Evolutionary conservation across 169 alveolate species (phyloP), one percentile per base, ranked within the genome.

Genomic region (Condylostoma magnum): DNA sequence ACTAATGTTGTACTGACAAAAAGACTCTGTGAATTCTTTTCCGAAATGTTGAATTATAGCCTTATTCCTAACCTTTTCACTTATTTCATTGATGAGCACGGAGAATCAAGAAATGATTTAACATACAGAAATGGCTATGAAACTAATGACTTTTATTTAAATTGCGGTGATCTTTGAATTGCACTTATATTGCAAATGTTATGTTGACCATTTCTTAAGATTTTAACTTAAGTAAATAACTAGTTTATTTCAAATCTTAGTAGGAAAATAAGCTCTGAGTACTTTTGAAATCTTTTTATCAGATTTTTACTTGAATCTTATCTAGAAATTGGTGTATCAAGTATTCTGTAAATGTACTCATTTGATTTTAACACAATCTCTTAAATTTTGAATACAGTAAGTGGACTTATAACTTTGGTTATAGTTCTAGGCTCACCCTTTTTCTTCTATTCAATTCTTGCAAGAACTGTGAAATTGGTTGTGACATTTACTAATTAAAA

Each of bases 71-170:
- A 36, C 18, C 38, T n/a, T 1, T 33, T 57, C 18, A 15, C 22
- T 0, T 6, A 15, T 2, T 30, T 57, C 20, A 12, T 57, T 0
- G 52, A 57, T 33, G 28, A 18, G 12, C 31, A n/a, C 18, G 25
- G 47, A 15, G 18, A 28, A n/a, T 18, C 22, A 15, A 47, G 31
- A 37, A 20, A 57, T 4, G 20, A 28, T 15, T 28, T n/a, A 8
- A 28, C 69, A 18, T 2, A 57, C 2, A 37, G 25, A 15, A 34
- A 57, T 37, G 69, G 69, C 20, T 57, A 18, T 57, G 27, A 57
- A n/a, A 33, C 51, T 4, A 20, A 18, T 18, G n/a, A 20, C 15
- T 3, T 57, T 37, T 33, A 15, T 27, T 0, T 57, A 37, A 57
- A 37, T 37, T 18, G 20, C n/a, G 69, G 69, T n/a, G 20, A 28